Evolutionary conservation across 2,329 filamentous ascomycete genomes (phyloP).

Genomic region (Teratosphaeriaceae sp.): DNA sequence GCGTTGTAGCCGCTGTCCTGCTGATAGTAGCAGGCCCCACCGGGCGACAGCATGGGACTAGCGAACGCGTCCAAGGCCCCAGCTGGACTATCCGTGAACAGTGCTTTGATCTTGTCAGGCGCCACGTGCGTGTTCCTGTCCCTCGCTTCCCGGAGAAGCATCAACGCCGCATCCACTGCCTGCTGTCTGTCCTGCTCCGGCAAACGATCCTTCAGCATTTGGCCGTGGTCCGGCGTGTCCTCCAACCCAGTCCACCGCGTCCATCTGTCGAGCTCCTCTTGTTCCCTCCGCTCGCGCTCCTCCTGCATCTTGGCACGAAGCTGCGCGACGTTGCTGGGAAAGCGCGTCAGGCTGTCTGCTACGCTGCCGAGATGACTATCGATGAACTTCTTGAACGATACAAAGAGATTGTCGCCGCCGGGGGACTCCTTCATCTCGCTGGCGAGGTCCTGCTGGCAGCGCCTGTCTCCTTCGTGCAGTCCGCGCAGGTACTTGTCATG

Average conservation of each 20-base stretch:
- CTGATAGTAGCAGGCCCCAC: conserved; percentile 17
- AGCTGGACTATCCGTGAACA: conserved; percentile 23
- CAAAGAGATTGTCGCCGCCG: conserved; percentile 47
- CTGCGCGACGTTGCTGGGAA: conserved; percentile 42
- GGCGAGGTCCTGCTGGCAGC: conserved; percentile 3
- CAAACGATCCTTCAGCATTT: conserved; percentile 12
- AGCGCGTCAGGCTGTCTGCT: conserved; percentile 36
- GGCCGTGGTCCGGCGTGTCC: conserved; percentile 17
- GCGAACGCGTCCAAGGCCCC: conserved; percentile 16
- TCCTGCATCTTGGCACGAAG: conserved; percentile 19
- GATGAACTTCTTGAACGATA: conserved; percentile 54
- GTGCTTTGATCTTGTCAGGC: conserved; percentile 17
- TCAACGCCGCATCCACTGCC: conserved; percentile 12
- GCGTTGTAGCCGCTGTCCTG: conserved; percentile 13
- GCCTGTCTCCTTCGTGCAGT: conserved; percentile 4
- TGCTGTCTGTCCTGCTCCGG: conserved; percentile 13
- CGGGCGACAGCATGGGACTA: conserved; percentile 12
- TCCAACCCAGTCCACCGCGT: conserved; percentile 21
- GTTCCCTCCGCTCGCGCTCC: conserved; percentile 13
- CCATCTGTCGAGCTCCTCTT: conserved; percentile 21
- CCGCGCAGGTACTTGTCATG: conserved; percentile 12
- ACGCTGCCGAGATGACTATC: conserved; percentile 52
- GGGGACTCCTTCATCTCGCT: not conserved
- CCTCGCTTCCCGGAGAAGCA: conserved; percentile 20
- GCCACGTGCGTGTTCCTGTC: conserved; percentile 20